Evolutionary conservation across 2,329 filamentous ascomycete genomes (phyloP).

Genomic region (Talaromyces atroroseus): DNA sequence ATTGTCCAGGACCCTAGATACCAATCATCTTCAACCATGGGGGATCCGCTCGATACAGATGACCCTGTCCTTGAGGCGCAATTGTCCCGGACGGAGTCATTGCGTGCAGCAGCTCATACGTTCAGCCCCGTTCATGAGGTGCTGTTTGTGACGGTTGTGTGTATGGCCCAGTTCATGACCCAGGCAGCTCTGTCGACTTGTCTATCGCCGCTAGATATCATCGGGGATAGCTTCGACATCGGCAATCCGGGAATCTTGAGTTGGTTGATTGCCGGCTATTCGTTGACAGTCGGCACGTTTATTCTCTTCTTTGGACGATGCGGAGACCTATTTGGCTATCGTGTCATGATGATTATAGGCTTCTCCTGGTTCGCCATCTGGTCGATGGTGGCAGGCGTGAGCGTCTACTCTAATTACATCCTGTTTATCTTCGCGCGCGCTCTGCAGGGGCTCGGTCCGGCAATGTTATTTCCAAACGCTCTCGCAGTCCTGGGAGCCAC

Average conservation of each 20-base stretch:
- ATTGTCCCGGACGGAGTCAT: constrained; percentile 8
- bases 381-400: constrained; percentile 33
- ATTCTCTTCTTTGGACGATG: constrained; percentile 34
- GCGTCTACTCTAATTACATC: constrained; percentile 38
- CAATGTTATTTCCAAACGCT: constrained; percentile 59
- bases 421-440: constrained; percentile 51
- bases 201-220: constrained; percentile 46
- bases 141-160: constrained; percentile 31
- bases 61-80: constrained; percentile 8
- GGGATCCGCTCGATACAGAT: neutral
- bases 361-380: constrained; percentile 33
- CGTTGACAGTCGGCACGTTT: constrained; percentile 40
- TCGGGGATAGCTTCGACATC: constrained; percentile 45
- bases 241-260: constrained; percentile 42
- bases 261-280: constrained; percentile 57
- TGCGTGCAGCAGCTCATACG: constrained; percentile 3
- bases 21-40: neutral
- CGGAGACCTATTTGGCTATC: constrained; percentile 36
- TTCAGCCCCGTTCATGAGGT: constrained; percentile 22
- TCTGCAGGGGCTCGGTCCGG: constrained; percentile 54
- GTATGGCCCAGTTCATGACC: constrained; percentile 40
- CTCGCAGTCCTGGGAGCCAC: constrained; percentile 57
- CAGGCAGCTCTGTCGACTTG: constrained; percentile 46
- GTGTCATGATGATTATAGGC: constrained; percentile 30
- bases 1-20: neutral